phyloP scores from a whole-genome alignment of 352 stramenopile genomes.

The Pythium grandisporangium region DNA sequence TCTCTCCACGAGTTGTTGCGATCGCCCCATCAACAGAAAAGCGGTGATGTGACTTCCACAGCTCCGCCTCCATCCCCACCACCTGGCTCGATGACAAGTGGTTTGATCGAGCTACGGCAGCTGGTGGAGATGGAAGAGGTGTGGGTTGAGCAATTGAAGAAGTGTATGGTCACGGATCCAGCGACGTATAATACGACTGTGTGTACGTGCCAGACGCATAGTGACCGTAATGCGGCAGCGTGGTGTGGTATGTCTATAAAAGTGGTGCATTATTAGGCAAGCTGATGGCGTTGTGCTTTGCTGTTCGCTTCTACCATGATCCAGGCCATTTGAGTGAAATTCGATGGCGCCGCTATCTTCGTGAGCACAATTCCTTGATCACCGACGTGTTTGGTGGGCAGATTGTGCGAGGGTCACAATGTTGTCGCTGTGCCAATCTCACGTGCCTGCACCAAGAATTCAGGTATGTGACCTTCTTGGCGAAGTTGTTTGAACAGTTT shows the following conservation, averaged over 20 bases:
- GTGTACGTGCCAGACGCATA: slow-evolving; percentile 44
- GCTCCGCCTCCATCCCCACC: not conserved
- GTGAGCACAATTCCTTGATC: slow-evolving; percentile 53
- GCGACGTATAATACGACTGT: slow-evolving; percentile 50
- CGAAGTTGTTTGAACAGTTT: too few relatives aligned
- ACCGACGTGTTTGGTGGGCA: slow-evolving; percentile 63
- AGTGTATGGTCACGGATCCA: slow-evolving; percentile 22
- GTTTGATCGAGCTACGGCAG: slow-evolving; percentile 6
- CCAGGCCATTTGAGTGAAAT: slow-evolving; percentile 46
- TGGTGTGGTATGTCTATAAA: too few relatives aligned
- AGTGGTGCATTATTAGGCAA: too few relatives aligned
- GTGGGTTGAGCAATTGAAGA: slow-evolving; percentile 14
- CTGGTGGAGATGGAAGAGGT: slow-evolving; percentile 17
- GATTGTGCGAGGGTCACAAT: slow-evolving; percentile 71
- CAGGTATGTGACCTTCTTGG: slow-evolving; percentile 15
- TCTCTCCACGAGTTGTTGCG: slow-evolving; percentile 49
- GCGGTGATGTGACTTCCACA: not conserved
- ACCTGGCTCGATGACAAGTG: not conserved
- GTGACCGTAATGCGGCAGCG: too few relatives aligned
- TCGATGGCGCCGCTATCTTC: slow-evolving; percentile 47
- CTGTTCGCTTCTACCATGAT: too few relatives aligned
- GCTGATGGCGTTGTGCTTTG: too few relatives aligned
- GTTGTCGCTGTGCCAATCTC: slow-evolving; percentile 58
- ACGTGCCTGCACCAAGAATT: slow-evolving; percentile 67
- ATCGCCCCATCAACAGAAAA: too few relatives aligned